Percentiles rank a stretch among this genome's conserved stretches.
Conservation (phyloP, 75 land plant genomes). For the Ceratopteris richardii region DNA sequence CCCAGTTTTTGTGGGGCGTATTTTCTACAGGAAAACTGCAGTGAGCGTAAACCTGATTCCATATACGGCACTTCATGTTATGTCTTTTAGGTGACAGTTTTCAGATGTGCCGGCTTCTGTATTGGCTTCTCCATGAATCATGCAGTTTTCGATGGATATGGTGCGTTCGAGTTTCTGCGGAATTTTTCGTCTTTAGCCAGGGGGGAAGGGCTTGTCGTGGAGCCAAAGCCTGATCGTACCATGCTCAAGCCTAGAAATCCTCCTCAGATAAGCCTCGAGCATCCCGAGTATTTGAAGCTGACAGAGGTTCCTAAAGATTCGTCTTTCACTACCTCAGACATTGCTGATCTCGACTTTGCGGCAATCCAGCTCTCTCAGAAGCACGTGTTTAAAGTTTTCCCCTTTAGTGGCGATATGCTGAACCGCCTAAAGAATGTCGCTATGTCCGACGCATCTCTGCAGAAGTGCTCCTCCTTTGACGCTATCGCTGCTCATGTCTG, state of each 20-base stretch:
- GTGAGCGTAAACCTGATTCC: too few species aligned
- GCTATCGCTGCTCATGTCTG: slow-evolving; percentile 28
- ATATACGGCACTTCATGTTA: too few species aligned
- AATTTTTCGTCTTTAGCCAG: slow-evolving; percentile 19
- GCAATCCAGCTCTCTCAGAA: slow-evolving; percentile 3
- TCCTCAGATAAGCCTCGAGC: slow-evolving; percentile 18
- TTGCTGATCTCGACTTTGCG: slow-evolving; percentile 12
- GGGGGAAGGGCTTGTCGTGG: slow-evolving; percentile 8
- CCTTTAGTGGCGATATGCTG: slow-evolving; percentile 8
- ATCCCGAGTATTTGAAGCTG: slow-evolving; percentile 25
- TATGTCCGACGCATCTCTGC: slow-evolving; percentile 11
- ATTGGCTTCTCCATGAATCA: slow-evolving; percentile 40
- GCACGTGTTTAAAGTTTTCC: slow-evolving; percentile 10
- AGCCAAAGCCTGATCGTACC: slow-evolving; percentile 26
- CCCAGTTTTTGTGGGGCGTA: too few species aligned
- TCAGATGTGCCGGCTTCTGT: slow-evolving; percentile 47
- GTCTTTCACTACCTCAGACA: slow-evolving; percentile 12
- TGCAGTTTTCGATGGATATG: slow-evolving; percentile 27
- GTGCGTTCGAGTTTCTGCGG: slow-evolving; percentile 19
- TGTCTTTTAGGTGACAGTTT: slow-evolving; percentile 40
- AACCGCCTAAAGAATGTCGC: slow-evolving; percentile 21
- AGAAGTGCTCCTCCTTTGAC: slow-evolving; percentile 27
- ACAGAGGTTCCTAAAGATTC: slow-evolving; percentile 9
- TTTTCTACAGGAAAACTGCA: too few species aligned
- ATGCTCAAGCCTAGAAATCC: slow-evolving; percentile 20